Percentiles rank a stretch among this genome's conserved stretches.
phyloP scores from a whole-genome alignment of 306 rosid genomes.

The Corylus americana region DNA sequence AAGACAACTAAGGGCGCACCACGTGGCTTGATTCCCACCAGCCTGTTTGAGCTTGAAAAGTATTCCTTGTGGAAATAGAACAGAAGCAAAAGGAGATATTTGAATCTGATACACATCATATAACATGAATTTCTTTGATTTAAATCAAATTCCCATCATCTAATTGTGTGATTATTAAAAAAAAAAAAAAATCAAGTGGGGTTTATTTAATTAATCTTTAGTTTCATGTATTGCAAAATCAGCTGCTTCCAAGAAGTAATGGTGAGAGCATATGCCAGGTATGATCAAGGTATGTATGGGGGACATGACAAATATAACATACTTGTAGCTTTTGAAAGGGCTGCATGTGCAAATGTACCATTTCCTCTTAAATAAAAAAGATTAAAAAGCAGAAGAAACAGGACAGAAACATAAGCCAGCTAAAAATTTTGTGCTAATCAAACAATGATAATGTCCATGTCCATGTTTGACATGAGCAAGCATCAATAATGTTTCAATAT shows the following conservation, averaged over 20 bases:
- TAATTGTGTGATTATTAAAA: not conserved
- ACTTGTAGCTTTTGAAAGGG: conserved; percentile 45
- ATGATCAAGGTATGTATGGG: conserved; percentile 31
- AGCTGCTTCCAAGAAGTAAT: conserved; percentile 5
- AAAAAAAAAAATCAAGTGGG: not conserved
- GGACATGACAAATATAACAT: conserved; percentile 37
- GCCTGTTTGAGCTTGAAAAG: conserved; percentile 47
- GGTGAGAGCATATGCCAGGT: conserved; percentile 48
- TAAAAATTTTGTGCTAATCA: conserved; percentile 4
- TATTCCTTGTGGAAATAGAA: conserved; percentile 19
- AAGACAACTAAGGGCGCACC: conserved; percentile 25
- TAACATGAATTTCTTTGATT: conserved; percentile 12
- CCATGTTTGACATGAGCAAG: conserved; percentile 12
- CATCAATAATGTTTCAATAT: conserved; percentile 7
- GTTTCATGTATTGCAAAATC: conserved; percentile 7
- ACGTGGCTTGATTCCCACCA: conserved; percentile 63
- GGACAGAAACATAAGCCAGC: conserved; percentile 26
- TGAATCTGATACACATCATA: conserved; percentile 13
- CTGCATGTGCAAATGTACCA: conserved; percentile 59
- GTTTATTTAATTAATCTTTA: not conserved
- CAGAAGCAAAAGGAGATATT: conserved; percentile 14
- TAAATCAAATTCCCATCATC: conserved; percentile 9
- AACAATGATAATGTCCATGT: conserved; percentile 18
- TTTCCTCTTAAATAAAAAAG: conserved; percentile 23
- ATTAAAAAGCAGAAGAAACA: conserved; percentile 20